Percentiles rank a stretch among this genome's conserved stretches.
Conservation (phyloP, 225 moss, liverwort and hornwort genomes). For the Antitrichia curtipendula region DNA sequence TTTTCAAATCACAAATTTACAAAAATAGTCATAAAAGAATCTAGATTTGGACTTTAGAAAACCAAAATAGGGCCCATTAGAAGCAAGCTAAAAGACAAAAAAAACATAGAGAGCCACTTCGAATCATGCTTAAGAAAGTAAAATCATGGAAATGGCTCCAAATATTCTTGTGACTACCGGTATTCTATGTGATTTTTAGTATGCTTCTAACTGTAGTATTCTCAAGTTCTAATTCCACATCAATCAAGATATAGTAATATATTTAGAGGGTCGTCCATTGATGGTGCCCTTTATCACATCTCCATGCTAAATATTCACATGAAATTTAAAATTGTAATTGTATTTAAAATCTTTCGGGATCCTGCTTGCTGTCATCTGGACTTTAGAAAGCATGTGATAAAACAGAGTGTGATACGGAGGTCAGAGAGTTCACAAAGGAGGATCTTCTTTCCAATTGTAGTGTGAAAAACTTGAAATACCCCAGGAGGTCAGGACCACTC, state of each 20-base stretch:
- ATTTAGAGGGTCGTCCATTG: background rate
- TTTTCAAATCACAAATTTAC: background rate
- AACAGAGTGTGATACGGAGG: background rate
- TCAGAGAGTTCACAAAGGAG: background rate
- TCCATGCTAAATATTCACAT: background rate
- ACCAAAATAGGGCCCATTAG: background rate
- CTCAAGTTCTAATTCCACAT: background rate
- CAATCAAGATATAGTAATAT: background rate
- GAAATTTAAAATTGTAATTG: background rate
- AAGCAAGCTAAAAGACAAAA: no score
- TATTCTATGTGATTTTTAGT: background rate
- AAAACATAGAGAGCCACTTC: background rate
- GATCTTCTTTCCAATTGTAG: background rate
- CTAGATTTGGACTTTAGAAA: background rate
- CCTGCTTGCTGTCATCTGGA: background rate
- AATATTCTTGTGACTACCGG: background rate
- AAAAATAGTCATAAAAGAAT: background rate
- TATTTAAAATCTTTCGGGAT: background rate
- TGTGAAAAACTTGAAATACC: background rate
- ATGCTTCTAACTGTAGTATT: rapidly evolving
- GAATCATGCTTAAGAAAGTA: background rate
- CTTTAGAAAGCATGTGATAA: background rate
- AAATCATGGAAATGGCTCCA: background rate
- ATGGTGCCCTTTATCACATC: background rate
- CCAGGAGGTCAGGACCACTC: background rate